These are phyloP conservation scores for Auriscalpium orientale DNA, from an alignment of 768 basidiomycete species.

Conservation along the genomic window DNA sequence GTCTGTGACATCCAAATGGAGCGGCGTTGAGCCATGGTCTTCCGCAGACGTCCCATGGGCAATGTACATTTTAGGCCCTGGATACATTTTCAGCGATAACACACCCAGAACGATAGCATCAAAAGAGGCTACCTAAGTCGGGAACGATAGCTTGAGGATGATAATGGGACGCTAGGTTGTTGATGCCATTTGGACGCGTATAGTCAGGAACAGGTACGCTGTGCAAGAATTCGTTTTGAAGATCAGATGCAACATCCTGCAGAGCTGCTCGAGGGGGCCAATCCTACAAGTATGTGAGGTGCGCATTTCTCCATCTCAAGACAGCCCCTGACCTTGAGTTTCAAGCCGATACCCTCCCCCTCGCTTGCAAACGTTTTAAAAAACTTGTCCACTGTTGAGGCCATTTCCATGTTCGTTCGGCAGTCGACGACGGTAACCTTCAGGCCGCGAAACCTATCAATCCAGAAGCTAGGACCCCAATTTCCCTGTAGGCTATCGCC, in stretches of 20 bases:
- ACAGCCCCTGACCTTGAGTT: conserved; percentile 43
- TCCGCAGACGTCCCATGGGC: conserved; percentile 68
- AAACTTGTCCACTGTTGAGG: conserved; percentile 64
- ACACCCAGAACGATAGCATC: too few relatives aligned
- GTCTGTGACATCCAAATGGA: conserved; percentile 95
- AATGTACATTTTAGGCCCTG: conserved; percentile 94
- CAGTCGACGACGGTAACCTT: conserved; percentile 40
- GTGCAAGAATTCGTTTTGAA: conserved; percentile 77
- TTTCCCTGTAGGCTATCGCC: neutral
- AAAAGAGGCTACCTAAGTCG: conserved; percentile 53
- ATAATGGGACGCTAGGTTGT: conserved; percentile 87
- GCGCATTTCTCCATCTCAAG: neutral
- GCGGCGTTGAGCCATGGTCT: conserved; percentile 70
- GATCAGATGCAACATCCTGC: conserved; percentile 69
- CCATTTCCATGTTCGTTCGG: conserved; percentile 55
- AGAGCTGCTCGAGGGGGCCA: conserved; percentile 91
- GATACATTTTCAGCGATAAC: neutral
- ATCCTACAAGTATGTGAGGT: conserved; percentile 31
- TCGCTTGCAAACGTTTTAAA: conserved; percentile 67
- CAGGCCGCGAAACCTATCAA: neutral
- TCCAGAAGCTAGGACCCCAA: neutral
- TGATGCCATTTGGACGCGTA: conserved; percentile 79
- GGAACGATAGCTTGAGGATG: conserved; percentile 72
- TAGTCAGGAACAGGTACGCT: conserved; percentile 85
- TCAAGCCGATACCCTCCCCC: conserved; percentile 49